Evolutionary conservation across 2,329 filamentous ascomycete genomes (phyloP).

Genomic region (Colletotrichum acutatum): DNA sequence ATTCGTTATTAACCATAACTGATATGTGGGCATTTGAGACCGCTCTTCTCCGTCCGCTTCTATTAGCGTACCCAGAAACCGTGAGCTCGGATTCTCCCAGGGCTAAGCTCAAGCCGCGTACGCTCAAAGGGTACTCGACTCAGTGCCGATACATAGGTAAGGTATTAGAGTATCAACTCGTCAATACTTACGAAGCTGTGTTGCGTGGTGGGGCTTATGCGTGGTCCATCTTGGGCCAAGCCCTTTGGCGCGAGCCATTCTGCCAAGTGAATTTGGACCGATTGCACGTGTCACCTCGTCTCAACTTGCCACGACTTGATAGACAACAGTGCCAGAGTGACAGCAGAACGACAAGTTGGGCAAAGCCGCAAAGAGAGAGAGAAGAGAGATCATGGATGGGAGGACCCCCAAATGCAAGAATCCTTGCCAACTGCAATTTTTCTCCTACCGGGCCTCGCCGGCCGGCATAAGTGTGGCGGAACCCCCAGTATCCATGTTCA

Average conservation of each 20-base stretch:
- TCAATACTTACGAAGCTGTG: slow-evolving; percentile 13
- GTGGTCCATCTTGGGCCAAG: slow-evolving; percentile 2
- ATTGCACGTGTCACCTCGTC: slow-evolving; percentile 26
- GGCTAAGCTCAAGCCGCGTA: slow-evolving; percentile 14
- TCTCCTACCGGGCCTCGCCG: slow-evolving; percentile 20
- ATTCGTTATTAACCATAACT: slow-evolving; percentile 9
- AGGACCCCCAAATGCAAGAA: neutral
- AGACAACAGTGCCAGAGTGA: neutral
- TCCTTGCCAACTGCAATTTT: neutral
- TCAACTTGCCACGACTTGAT: slow-evolving; percentile 18
- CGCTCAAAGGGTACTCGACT: neutral
- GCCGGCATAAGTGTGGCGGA: slow-evolving; percentile 12
- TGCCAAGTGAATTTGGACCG: neutral
- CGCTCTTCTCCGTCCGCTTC: neutral
- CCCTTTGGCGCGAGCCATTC: neutral
- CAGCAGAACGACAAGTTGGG: no score
- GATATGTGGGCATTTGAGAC: neutral
- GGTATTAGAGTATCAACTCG: neutral
- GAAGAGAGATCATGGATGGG: neutral
- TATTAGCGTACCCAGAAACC: slow-evolving; percentile 6
- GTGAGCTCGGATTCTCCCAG: neutral
- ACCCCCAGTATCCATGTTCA: slow-evolving; percentile 24
- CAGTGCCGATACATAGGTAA: neutral
- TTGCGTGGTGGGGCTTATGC: slow-evolving; percentile 5
- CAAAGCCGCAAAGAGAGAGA: no score